A percentile compares a stretch with the other conserved stretches of the same genome.
phyloP scores from a whole-genome alignment of 2,329 filamentous ascomycete genomes.

The Alternaria atra region DNA sequence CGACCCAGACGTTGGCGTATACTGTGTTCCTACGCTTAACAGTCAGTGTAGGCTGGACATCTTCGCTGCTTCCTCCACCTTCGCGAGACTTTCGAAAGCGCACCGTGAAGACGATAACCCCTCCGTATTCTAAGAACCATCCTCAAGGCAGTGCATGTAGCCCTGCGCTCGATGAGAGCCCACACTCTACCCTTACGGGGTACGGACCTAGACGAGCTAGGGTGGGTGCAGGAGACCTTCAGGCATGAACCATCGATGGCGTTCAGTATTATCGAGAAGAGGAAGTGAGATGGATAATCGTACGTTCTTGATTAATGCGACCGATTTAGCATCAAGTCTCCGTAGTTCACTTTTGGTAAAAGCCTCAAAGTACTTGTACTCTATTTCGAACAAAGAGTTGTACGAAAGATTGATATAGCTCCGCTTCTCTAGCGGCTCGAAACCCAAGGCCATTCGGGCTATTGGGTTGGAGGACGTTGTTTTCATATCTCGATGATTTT shows the following conservation, averaged over 20 bases:
- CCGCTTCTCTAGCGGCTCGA: slow-evolving; percentile 23
- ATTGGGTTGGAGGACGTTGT: not conserved
- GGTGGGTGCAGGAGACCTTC: slow-evolving; percentile 1
- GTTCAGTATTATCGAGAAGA: slow-evolving; percentile 11
- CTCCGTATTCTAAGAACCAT: not conserved
- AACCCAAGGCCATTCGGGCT: slow-evolving; percentile 18
- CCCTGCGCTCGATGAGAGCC: not conserved
- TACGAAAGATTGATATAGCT: slow-evolving; percentile 31
- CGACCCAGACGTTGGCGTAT: not conserved
- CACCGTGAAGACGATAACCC: not conserved
- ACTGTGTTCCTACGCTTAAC: not conserved
- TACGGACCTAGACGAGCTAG: not conserved
- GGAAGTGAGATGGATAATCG: not conserved
- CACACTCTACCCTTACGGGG: slow-evolving; percentile 1
- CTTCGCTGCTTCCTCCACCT: not conserved
- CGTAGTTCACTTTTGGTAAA: slow-evolving; percentile 13
- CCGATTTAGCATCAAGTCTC: slow-evolving; percentile 18
- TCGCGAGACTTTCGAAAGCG: not conserved
- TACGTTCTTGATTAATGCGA: slow-evolving; percentile 14
- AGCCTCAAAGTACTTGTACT: slow-evolving; percentile 24
- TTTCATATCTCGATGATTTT: slow-evolving; percentile 9
- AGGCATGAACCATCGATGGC: slow-evolving; percentile 9
- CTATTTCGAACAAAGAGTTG: slow-evolving; percentile 19
- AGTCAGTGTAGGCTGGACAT: not conserved
- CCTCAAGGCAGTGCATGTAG: not conserved